A percentile compares a stretch with the other conserved stretches of the same genome.
Evolutionary conservation across 1,284 basidiomycete genomes (phyloP).

Genomic region (Apiotrichum mycotoxinovorans): DNA sequence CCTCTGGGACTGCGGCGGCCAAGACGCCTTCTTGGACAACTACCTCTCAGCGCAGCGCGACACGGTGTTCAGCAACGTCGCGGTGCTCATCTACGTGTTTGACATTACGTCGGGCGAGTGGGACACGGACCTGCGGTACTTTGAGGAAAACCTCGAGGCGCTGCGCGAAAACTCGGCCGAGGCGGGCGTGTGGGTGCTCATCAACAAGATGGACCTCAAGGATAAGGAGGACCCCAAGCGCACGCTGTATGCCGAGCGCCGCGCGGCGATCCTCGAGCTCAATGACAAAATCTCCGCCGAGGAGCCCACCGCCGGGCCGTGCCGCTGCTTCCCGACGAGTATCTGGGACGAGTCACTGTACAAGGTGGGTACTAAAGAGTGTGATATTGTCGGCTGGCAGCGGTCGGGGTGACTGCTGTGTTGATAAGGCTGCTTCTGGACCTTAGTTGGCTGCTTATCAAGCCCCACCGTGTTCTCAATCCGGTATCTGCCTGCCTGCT

Average conservation of each 20-base stretch:
- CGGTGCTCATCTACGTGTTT: constrained; percentile 97
- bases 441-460: background rate
- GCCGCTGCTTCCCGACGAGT: constrained; percentile 74
- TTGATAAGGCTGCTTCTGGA: too few species aligned
- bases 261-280: constrained; percentile 63
- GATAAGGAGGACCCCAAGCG: constrained; percentile 58
- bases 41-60: constrained; percentile 85
- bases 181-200: constrained; percentile 80
- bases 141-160: constrained; percentile 76
- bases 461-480: too few species aligned
- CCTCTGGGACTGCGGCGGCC: constrained; percentile 97
- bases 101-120: constrained; percentile 72
- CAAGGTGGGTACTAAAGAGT: constrained; percentile 65
- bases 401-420: too few species aligned
- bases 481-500: too few species aligned
- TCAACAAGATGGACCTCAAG: constrained; percentile 91
- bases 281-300: constrained; percentile 53
- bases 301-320: constrained; percentile 28
- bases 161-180: constrained; percentile 61
- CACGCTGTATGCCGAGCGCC: constrained; percentile 64
- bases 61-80: constrained; percentile 92
- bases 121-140: constrained; percentile 74
- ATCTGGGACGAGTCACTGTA: constrained; percentile 98
- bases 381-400: too few species aligned
- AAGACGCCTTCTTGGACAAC: constrained; percentile 95